Conservation (phyloP, 1,284 basidiomycete species). For the Singerocomus inundabilis region DNA sequence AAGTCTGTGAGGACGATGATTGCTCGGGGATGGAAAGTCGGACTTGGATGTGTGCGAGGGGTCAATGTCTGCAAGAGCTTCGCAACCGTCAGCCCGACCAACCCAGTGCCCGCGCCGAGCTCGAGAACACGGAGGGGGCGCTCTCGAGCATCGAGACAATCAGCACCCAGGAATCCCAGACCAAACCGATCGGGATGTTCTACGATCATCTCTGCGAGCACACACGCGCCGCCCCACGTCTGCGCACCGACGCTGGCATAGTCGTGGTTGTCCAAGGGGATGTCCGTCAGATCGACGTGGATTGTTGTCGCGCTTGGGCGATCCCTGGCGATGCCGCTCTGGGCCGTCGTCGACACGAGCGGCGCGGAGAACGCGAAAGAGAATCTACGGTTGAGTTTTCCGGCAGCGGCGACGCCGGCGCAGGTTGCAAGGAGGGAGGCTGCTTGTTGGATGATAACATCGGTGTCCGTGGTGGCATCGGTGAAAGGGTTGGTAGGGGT, state of each 20-base stretch:
- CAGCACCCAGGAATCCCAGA: conserved; percentile 23
- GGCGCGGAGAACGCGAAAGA: conserved; percentile 28
- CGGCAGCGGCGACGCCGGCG: conserved; percentile 57
- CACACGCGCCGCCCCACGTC: conserved; percentile 87
- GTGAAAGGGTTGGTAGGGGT: conserved; percentile 20
- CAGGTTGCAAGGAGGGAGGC: conserved; percentile 65
- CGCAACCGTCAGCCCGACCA: conserved; percentile 70
- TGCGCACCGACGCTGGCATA: conserved; percentile 81
- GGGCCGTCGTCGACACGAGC: too few species aligned
- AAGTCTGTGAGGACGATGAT: conserved; percentile 78
- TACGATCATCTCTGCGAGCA: conserved; percentile 76
- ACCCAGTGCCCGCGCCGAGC: conserved; percentile 85
- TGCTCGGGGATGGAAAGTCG: conserved; percentile 12
- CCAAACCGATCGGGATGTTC: conserved; percentile 57
- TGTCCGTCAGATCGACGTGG: conserved; percentile 63
- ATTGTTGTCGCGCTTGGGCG: not conserved
- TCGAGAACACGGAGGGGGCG: conserved; percentile 63
- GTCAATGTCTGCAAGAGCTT: conserved; percentile 42
- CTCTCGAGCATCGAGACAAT: not conserved
- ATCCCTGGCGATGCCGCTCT: too few species aligned
- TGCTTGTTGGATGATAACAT: conserved; percentile 47
- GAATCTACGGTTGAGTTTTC: conserved; percentile 43
- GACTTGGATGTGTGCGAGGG: not conserved
- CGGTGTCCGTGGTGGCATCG: not conserved
- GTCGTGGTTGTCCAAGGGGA: conserved; percentile 72